Conservation (phyloP, 768 basidiomycete genomes). For the Russula foetens region DNA sequence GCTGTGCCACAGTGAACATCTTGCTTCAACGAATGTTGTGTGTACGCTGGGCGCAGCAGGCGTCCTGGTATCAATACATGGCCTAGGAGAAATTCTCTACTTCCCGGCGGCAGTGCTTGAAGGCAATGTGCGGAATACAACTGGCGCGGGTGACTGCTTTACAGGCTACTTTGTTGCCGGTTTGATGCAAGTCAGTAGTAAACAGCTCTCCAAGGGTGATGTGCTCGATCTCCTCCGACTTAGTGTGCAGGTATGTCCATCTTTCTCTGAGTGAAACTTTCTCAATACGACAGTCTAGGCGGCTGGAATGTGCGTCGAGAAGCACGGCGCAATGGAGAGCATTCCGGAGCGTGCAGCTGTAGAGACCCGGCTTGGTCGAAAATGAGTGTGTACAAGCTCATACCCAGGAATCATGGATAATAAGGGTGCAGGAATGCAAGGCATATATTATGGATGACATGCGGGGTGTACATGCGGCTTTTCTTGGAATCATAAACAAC, state of each 20-base stretch:
- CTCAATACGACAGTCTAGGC: slow-evolving; percentile 31
- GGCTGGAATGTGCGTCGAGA: slow-evolving; percentile 55
- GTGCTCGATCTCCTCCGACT: slow-evolving; percentile 30
- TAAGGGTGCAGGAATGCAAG: slow-evolving; percentile 9
- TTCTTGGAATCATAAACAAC: slow-evolving; percentile 23
- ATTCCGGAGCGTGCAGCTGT: slow-evolving; percentile 40
- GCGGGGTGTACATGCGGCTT: slow-evolving; percentile 34
- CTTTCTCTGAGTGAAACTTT: background rate
- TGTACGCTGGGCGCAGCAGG: slow-evolving; percentile 50
- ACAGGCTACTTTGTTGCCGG: slow-evolving; percentile 52
- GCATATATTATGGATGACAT: slow-evolving; percentile 26
- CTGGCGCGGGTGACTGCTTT: slow-evolving; percentile 60
- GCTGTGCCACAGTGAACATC: slow-evolving; percentile 22
- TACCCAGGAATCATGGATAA: background rate
- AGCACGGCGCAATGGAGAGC: slow-evolving; percentile 48
- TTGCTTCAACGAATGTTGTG: slow-evolving; percentile 34
- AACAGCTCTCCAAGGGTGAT: slow-evolving; percentile 21
- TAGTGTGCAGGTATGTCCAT: slow-evolving; percentile 35
- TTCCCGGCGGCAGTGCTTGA: slow-evolving; percentile 41
- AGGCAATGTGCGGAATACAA: slow-evolving; percentile 40
- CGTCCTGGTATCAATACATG: slow-evolving; percentile 36
- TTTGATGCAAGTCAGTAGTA: slow-evolving; percentile 37
- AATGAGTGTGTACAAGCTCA: background rate
- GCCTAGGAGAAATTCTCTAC: slow-evolving; percentile 25
- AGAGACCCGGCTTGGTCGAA: slow-evolving; percentile 17